Conservation (phyloP, 2,329 filamentous ascomycete genomes). For the Onygena corvina region DNA sequence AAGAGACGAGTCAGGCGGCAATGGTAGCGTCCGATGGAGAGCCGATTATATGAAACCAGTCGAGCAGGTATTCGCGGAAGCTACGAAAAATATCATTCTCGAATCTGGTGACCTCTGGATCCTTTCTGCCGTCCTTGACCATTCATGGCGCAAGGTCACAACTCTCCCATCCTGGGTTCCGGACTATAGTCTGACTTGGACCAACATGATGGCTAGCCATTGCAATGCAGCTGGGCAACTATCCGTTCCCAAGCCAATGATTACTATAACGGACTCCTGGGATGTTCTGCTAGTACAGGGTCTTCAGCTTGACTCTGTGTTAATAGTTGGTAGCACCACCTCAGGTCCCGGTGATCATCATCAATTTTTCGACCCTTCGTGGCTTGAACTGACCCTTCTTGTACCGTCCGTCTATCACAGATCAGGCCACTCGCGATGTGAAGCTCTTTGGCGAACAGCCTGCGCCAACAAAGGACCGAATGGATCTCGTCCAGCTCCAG, state of each 20-base stretch:
- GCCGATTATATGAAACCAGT: slow-evolving; percentile 12
- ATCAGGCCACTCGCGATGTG: slow-evolving; percentile 10
- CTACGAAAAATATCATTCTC: slow-evolving; percentile 11
- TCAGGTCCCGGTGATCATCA: slow-evolving; percentile 2
- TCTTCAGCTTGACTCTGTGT: slow-evolving; percentile 12
- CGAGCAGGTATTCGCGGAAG: slow-evolving; percentile 12
- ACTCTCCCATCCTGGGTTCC: slow-evolving; percentile 13
- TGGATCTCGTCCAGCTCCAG: slow-evolving; percentile 7
- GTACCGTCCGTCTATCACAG: slow-evolving; percentile 10
- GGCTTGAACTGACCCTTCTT: slow-evolving; percentile 11
- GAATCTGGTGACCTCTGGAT: slow-evolving; percentile 8
- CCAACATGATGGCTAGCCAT: slow-evolving; percentile 9
- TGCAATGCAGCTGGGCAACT: slow-evolving; percentile 8
- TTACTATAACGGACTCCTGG: not conserved
- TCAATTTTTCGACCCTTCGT: slow-evolving; percentile 13
- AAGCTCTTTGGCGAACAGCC: slow-evolving; percentile 14
- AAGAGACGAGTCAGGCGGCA: not conserved
- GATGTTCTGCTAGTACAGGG: slow-evolving; percentile 8
- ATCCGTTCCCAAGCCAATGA: slow-evolving; percentile 4
- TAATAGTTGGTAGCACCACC: slow-evolving; percentile 10
- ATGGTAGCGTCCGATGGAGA: slow-evolving; percentile 3
- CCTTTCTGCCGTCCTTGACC: slow-evolving; percentile 11
- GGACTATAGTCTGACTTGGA: slow-evolving; percentile 11
- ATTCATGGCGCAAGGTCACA: slow-evolving; percentile 8
- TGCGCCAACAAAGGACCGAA: slow-evolving; percentile 10